phyloP scores from a whole-genome alignment of 2,329 filamentous ascomycete genomes.

The Pseudogymnoascus sp. region DNA sequence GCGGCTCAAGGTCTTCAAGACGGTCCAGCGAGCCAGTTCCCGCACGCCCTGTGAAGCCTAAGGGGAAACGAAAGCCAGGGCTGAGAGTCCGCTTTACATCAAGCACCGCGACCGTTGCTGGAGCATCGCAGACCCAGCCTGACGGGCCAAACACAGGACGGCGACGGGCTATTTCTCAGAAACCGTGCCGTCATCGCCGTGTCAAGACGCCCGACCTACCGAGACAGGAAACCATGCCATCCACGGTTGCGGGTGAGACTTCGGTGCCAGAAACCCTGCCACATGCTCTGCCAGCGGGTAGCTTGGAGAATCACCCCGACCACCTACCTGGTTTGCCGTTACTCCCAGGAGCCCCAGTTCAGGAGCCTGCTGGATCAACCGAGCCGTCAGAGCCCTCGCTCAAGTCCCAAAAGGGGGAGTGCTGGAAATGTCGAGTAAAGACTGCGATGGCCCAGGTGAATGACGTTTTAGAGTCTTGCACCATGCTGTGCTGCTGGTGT shows the following conservation, averaged over 20 bases:
- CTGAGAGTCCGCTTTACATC: slow-evolving; percentile 3
- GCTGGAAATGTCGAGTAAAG: slow-evolving; percentile 6
- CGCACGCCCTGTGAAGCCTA: not conserved
- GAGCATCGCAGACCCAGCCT: not conserved
- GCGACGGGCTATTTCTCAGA: not conserved
- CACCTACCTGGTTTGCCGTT: not conserved
- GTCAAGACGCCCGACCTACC: not conserved
- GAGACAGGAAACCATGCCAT: not conserved
- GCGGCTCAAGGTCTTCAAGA: not conserved
- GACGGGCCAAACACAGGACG: not conserved
- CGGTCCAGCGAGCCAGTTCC: not conserved
- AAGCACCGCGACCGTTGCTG: not conserved
- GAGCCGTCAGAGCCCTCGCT: not conserved
- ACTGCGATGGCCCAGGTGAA: not conserved
- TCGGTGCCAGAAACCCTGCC: not conserved
- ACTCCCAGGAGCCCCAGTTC: not conserved
- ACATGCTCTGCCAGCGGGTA: not conserved
- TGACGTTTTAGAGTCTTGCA: not conserved
- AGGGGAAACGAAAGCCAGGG: slow-evolving; percentile 5
- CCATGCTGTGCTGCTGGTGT: not conserved
- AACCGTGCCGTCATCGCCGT: not conserved
- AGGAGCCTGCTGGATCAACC: not conserved
- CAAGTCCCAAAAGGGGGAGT: not conserved
- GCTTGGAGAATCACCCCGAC: not conserved
- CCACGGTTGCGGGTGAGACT: not conserved